Evolutionary conservation across 257 asterid genomes (phyloP), one percentile per base, ranked within the genome.

Genomic region (Plectranthus barbatus): DNA sequence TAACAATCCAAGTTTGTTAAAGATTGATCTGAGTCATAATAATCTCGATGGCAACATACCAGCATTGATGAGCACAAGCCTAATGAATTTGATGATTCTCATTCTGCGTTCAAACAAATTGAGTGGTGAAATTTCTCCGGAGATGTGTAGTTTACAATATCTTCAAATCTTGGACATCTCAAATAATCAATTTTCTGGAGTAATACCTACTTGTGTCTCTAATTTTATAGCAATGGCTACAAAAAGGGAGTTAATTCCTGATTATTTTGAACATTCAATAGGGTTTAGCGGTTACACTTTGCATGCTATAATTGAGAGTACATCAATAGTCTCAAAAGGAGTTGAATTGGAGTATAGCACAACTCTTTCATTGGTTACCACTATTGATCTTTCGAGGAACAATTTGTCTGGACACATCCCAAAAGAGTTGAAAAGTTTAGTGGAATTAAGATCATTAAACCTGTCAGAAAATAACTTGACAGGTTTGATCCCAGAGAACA

Each of bases 151-250:
- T 24, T 62, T 78, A 1, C 17, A 3, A 3, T 39, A 20, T 29
- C 59, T 74, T n/a, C 80, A 71, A 34, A 55, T 77, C 23, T 55
- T 77, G 54, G 75, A 73, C 26, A 60, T 72, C 36, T 64, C 82
- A 4, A 6, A 24, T 17, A 71, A 72, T n/a, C 26, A n/a, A 0
- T 14, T 79, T 7, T 58, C 62, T 1, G 79, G 81, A 18, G 9
- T 0, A 0, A 72, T 72, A 49, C 79, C 79, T 0, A 20, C n/a
- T 7, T 75, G 76, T 41, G 26, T 79, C 1, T 9, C 63, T 11
- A 75, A 68, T 26, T 68, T 71, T 0, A 71, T 69, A 2, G 73
- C 72, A 5, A 62, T 66, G 77, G 62, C 45, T 37, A 36, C 12
- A 36, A 36, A 5, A 9, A 36, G 40, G 40, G 0, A 1, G 12